phyloP scores from a whole-genome alignment of 306 rosid species.

The Pueraria montana region DNA sequence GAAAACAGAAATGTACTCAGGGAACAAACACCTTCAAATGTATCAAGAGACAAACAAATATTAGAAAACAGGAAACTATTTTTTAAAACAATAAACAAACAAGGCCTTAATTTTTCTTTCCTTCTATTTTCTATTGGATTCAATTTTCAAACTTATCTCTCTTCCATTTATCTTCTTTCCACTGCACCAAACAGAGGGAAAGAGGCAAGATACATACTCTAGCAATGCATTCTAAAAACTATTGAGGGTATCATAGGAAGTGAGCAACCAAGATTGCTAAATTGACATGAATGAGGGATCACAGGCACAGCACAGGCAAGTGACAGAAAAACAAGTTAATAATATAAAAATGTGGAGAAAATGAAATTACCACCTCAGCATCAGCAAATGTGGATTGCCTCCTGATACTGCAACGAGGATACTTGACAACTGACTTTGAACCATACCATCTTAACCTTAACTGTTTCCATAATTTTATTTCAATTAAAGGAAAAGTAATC shows the following conservation, averaged over 20 bases:
- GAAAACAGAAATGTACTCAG: neutral
- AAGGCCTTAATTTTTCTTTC: neutral
- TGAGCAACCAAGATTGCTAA: neutral
- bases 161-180: neutral
- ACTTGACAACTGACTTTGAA: slow-evolving; percentile 82
- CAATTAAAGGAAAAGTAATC: neutral
- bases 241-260: neutral
- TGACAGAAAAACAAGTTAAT: neutral
- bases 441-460: slow-evolving; percentile 84
- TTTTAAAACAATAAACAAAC: neutral
- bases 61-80: neutral
- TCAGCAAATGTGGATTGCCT: slow-evolving; percentile 86
- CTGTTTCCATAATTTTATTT: slow-evolving; percentile 52
- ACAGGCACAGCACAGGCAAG: neutral
- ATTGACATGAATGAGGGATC: neutral
- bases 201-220: neutral
- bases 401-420: slow-evolving; percentile 90
- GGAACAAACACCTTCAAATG: neutral
- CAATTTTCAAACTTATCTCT: neutral
- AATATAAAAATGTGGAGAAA: slow-evolving; percentile 35
- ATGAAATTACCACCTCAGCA: slow-evolving; percentile 90
- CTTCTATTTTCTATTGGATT: neutral
- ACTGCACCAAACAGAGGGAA: neutral
- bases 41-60: neutral
- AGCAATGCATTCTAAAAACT: too few relatives aligned